Base-by-base conservation (phyloP, 495 filamentous ascomycete genomes). In the Neurospora sp. region DNA sequence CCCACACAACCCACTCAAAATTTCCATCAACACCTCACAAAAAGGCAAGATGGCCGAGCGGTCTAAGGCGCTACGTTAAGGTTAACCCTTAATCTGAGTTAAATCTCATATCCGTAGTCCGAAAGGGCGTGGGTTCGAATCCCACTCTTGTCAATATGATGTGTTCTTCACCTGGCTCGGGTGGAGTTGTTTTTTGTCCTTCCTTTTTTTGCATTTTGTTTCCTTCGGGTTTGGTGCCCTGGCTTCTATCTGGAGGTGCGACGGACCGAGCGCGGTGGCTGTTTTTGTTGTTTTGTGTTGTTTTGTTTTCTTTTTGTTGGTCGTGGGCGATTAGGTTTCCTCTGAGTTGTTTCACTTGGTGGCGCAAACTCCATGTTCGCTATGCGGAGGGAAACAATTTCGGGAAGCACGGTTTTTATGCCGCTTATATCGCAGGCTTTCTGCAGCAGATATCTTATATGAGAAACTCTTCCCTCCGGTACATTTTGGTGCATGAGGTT, bases 21-120 rank as follows among this genome's bases (percentile, higher is more conserved):
- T 10, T 1, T 10, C 1, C 18, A 46, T 46, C 7, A 44, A n/a
- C 18, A 18, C 2, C 7, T 41, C 5, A 31, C 31, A 31, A 31
- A 31, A 31, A 71, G 74, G 76, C 74, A 74, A 77, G 74, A 77
- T 76, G 74, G 74, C 74, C 76, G 74, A 76, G 74, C 76, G 74
- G 74, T 76, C 74, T 76, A 76, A 74, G 74, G 74, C 76, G 75
- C 75, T 74, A 76, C 72, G 76, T 77, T 77, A 76, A 77, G 76
- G 76, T 73, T 46, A 54, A 74, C 74, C 74, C 74, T 73, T 76
- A 70, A 77, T 76, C 27, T 69, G 46, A 54, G 46, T 23, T 54
- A 41, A 16, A 41, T 14, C 12, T 16, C 12, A 41, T 14, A 41
- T 44, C 54, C 54, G 54, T 62, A 23, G 54, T 62, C 54, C 54